Percentiles rank a stretch among this genome's conserved stretches.
phyloP scores from a whole-genome alignment of 2,329 filamentous ascomycete species.

The Basipetospora chlamydospora region DNA sequence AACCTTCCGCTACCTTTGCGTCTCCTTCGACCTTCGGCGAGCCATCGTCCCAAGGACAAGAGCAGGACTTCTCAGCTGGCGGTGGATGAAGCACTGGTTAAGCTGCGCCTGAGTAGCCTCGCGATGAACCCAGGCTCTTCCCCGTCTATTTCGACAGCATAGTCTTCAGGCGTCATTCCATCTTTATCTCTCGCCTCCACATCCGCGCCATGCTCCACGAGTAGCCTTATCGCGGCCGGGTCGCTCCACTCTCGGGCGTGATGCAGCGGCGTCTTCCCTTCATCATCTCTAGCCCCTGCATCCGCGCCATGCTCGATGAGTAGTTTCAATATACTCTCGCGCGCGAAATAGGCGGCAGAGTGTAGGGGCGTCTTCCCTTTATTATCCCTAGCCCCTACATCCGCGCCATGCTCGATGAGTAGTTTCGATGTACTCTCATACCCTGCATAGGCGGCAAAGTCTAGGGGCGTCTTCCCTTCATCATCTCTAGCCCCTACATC shows the following conservation, averaged over 20 bases:
- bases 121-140: no score
- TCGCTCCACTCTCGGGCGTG: not conserved
- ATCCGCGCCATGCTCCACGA: not conserved
- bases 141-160: no score
- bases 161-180: not conserved
- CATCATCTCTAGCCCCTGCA: not conserved
- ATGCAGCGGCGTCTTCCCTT: not conserved
- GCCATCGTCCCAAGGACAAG: no score
- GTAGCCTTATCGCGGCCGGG: not conserved
- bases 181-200: not conserved
- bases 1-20: no score
- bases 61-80: no score
- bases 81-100: no score
- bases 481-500: not conserved
- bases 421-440: no score
- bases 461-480: no score
- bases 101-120: no score
- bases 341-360: not conserved
- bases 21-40: no score
- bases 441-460: no score
- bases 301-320: not conserved
- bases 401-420: not conserved
- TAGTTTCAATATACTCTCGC: not conserved
- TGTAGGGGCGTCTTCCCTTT: not conserved
- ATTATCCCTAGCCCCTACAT: not conserved